These are phyloP conservation scores for Scheffersomyces stambukii DNA, from an alignment of 1,139 yeast genomes.

Conservation along the genomic window DNA sequence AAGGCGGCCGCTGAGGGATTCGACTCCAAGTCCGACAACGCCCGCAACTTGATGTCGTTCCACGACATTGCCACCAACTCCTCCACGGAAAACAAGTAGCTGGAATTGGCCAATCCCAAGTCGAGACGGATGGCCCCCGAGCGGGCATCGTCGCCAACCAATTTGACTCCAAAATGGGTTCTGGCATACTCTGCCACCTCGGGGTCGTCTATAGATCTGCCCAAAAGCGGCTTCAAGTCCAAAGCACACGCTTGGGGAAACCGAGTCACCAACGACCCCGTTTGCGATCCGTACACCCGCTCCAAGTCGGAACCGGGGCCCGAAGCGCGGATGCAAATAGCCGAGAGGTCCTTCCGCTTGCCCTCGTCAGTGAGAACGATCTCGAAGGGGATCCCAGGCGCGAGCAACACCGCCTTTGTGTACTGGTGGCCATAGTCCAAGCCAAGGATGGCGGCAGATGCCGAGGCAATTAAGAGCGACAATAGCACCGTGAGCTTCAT, in stretches of 20 bases:
- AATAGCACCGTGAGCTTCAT: slow-evolving; percentile 1
- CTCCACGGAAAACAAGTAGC: slow-evolving; percentile 49
- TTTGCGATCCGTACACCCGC: slow-evolving; percentile 75
- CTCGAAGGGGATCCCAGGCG: slow-evolving; percentile 88
- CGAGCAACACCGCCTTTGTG: slow-evolving; percentile 83
- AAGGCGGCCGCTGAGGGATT: slow-evolving; percentile 27
- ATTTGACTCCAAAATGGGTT: slow-evolving; percentile 59
- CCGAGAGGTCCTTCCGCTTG: slow-evolving; percentile 83
- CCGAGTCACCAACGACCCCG: slow-evolving; percentile 65
- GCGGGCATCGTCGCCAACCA: slow-evolving; percentile 36
- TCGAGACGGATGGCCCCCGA: slow-evolving; percentile 55
- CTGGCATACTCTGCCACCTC: slow-evolving; percentile 41
- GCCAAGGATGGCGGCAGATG: slow-evolving; percentile 68
- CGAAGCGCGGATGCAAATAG: slow-evolving; percentile 57
- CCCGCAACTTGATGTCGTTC: slow-evolving; percentile 62
- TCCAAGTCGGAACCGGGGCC: slow-evolving; percentile 51
- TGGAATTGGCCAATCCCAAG: slow-evolving; percentile 43
- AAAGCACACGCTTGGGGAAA: slow-evolving; percentile 69
- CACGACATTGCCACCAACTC: slow-evolving; percentile 84
- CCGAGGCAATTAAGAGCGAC: slow-evolving; percentile 9
- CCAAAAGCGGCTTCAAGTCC: slow-evolving; percentile 68
- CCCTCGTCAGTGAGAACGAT: slow-evolving; percentile 86
- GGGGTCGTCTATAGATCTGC: slow-evolving; percentile 50
- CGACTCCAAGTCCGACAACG: slow-evolving; percentile 38
- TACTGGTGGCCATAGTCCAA: slow-evolving; percentile 87